A percentile compares a stretch with the other conserved stretches of the same genome.
These are phyloP conservation scores for Carex parvula DNA, from an alignment of 176 grass and related monocot species.

Conservation along the genomic window DNA sequence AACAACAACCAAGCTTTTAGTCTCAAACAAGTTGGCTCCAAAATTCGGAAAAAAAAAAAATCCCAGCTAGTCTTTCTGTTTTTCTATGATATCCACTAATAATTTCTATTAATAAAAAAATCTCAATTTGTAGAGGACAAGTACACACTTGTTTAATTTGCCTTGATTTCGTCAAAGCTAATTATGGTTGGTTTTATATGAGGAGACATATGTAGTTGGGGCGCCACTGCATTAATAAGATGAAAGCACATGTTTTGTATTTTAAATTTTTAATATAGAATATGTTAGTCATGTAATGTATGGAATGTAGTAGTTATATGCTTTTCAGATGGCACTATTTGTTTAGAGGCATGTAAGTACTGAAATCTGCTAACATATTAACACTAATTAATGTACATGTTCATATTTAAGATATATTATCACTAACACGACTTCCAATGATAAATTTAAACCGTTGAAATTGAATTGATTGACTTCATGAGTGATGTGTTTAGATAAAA, in stretches of 20 bases:
- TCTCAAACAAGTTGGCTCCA: too few species aligned
- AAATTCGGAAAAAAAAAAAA: too few species aligned
- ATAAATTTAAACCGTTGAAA: too few species aligned
- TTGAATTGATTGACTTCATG: too few species aligned
- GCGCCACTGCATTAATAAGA: constrained; percentile 1
- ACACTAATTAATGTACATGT: neutral
- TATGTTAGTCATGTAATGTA: neutral
- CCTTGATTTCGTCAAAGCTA: neutral
- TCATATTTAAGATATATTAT: neutral
- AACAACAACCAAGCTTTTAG: too few species aligned
- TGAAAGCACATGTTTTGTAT: neutral
- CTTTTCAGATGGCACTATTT: neutral
- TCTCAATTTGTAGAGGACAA: too few species aligned
- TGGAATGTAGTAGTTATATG: constrained; percentile 4
- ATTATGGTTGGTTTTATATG: constrained; percentile 11
- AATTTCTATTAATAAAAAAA: too few species aligned
- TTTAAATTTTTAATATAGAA: neutral
- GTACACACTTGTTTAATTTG: constrained; percentile 1
- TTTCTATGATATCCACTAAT: too few species aligned
- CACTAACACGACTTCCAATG: too few species aligned
- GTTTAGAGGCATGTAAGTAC: neutral
- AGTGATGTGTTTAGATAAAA: too few species aligned
- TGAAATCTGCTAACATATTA: neutral
- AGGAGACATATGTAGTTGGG: constrained; percentile 26
- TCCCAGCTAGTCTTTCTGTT: too few species aligned